These are phyloP conservation scores for Trifolium pratense DNA, from an alignment of 306 rosid genomes.

Conservation along the genomic window DNA sequence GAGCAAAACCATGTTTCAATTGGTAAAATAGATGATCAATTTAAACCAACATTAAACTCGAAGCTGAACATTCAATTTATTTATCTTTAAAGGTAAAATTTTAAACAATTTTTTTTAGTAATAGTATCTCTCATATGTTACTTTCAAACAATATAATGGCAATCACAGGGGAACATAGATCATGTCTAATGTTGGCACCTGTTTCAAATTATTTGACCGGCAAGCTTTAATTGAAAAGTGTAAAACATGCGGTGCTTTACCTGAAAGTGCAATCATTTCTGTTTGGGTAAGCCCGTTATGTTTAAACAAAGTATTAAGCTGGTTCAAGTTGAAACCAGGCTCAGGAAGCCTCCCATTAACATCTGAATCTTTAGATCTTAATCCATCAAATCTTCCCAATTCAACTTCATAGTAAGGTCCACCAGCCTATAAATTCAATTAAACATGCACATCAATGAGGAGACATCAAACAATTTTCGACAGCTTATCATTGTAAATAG, in stretches of 20 bases:
- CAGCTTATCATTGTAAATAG: too few relatives aligned
- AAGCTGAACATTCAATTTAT: too few relatives aligned
- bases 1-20: too few relatives aligned
- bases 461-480: too few relatives aligned
- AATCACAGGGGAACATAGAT: constrained; percentile 4
- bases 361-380: constrained; percentile 58
- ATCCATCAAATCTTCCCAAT: constrained; percentile 80
- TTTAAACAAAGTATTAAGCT: constrained; percentile 67
- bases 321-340: constrained; percentile 62
- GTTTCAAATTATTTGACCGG: neutral
- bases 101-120: too few relatives aligned
- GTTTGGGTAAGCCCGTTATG: constrained; percentile 62
- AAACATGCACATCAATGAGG: too few relatives aligned
- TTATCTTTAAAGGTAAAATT: too few relatives aligned
- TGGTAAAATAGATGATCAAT: too few relatives aligned
- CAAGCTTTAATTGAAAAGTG: constrained; percentile 7
- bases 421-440: constrained; percentile 51
- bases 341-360: constrained; percentile 72
- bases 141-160: neutral
- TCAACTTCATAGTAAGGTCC: constrained; percentile 79
- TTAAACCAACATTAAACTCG: neutral
- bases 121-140: too few relatives aligned
- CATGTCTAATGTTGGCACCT: constrained; percentile 1
- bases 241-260: constrained; percentile 43
- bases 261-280: constrained; percentile 87